Base-by-base conservation (phyloP, 2,329 filamentous ascomycete species). In the Fusarium sacchari region DNA sequence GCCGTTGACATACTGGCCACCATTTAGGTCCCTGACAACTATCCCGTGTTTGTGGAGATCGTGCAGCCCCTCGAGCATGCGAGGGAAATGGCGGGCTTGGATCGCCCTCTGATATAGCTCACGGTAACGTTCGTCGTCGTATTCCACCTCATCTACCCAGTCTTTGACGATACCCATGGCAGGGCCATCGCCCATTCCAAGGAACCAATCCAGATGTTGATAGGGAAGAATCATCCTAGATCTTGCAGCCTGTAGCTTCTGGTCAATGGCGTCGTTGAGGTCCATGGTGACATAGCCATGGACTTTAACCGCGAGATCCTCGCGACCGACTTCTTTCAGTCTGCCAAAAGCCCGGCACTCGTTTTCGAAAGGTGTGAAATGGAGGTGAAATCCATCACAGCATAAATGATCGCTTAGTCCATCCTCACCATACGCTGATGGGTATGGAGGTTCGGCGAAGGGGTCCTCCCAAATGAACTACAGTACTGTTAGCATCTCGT, bases 1-100 rank as follows among this genome's bases (percentile, higher is more conserved):
- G 5, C 67, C 67, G 22, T 67, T 71, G 17, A 71, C 67, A 10
- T 71, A 71, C 40, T 71, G 68, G 3, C 14, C 3, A 1, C 6
- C 5, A 4, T n/a, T 4, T 30, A 61, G 6, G 17, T 71, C 68
- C 9, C 10, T 39, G 1, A 71, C 44, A n/a, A 71, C 55, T 1
- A 71, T 67, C 5, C 68, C 67, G 10, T 40, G 30, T 1, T 28
- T 24, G 14, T 71, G 68, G 7, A 71, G 30, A 2, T 36, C 49
- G 1, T 67, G 50, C 8, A 71, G 61, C 0, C 56, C 18, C n/a
- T 71, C 43, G 0, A 71, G 57, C 68, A 71, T 71, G 3, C 28
- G 28, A 3, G 61, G 30, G 6, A 71, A 57, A 17, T 71, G 47
- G 9, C 8, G 11, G 1, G 22, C 44, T 7, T 40, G 30, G 7